Percentiles rank a stretch among this genome's conserved stretches.
Conservation (phyloP, 202 grass and related monocot species). For the Carex sylvatica region DNA sequence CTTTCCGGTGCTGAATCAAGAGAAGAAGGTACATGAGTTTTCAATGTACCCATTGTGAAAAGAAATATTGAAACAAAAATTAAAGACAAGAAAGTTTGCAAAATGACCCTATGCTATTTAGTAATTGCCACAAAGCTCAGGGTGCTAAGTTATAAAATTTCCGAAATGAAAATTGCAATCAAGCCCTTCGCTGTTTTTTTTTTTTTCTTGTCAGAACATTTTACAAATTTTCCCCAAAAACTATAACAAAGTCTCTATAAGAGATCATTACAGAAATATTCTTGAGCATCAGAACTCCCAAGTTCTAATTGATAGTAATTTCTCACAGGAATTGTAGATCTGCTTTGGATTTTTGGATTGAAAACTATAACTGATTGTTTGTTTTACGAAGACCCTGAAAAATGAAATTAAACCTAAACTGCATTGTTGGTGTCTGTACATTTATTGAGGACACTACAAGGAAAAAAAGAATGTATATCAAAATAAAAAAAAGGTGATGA, state of each 20-base stretch:
- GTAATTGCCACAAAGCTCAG: neutral
- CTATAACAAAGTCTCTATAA: neutral
- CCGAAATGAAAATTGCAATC: neutral
- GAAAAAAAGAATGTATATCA: neutral
- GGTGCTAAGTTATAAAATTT: neutral
- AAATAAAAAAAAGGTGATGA: neutral
- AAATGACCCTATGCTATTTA: neutral
- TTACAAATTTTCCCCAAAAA: neutral
- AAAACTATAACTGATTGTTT: slow-evolving; percentile 1
- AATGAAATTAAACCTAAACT: neutral
- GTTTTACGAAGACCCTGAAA: neutral
- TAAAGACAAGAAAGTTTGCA: neutral
- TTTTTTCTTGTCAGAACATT: neutral
- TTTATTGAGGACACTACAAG: neutral
- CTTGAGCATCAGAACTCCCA: neutral
- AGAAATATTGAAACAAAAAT: neutral
- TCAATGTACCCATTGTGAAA: slow-evolving; percentile 10
- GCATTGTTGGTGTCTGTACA: neutral
- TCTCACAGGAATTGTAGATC: neutral
- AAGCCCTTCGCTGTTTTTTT: neutral
- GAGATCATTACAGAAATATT: neutral
- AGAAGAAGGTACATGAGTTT: slow-evolving; percentile 20
- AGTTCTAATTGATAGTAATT: neutral
- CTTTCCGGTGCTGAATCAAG: slow-evolving; percentile 62
- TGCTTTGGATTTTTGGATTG: slow-evolving; percentile 1